A percentile compares a stretch with the other conserved stretches of the same genome.
These are phyloP conservation scores for Cystoisospora suis DNA, from an alignment of 169 alveolate species.

Conservation along the genomic window DNA sequence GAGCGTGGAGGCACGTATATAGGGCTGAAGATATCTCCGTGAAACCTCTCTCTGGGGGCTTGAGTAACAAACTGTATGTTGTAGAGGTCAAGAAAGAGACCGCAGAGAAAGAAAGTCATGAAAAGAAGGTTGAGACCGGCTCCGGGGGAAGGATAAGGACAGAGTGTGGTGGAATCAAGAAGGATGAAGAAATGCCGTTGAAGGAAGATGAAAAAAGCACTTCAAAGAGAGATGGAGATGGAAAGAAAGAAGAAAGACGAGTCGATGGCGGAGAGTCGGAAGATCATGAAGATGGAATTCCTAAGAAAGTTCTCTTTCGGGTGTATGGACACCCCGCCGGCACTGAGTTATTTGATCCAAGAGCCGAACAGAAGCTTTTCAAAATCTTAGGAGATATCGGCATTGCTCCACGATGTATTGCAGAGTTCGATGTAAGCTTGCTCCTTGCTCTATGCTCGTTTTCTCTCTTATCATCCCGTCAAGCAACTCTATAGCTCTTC, in stretches of 20 bases:
- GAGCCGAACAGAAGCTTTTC: slow-evolving; percentile 39
- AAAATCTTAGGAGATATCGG: slow-evolving; percentile 26
- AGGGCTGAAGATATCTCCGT: neutral
- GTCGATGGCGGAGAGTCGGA: neutral
- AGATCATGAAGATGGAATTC: neutral
- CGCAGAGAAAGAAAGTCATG: neutral
- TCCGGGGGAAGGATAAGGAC: neutral
- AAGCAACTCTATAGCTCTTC: too few species aligned
- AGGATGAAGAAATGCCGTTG: neutral
- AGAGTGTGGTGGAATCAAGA: neutral
- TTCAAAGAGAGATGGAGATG: neutral
- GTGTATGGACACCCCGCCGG: slow-evolving; percentile 53
- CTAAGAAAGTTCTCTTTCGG: slow-evolving; percentile 20
- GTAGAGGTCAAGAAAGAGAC: too few species aligned
- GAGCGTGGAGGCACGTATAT: neutral
- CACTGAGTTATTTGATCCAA: slow-evolving; percentile 39
- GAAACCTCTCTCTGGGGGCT: slow-evolving; percentile 38
- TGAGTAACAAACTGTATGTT: slow-evolving; percentile 49
- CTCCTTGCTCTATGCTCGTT: neutral
- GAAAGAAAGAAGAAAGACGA: neutral
- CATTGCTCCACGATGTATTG: slow-evolving; percentile 47
- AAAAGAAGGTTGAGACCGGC: neutral
- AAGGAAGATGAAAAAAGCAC: neutral
- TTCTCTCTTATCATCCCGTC: neutral
- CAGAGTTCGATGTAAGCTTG: slow-evolving; percentile 29